Conservation (phyloP, 257 asterid species). For the Rubia yunnanensis region DNA sequence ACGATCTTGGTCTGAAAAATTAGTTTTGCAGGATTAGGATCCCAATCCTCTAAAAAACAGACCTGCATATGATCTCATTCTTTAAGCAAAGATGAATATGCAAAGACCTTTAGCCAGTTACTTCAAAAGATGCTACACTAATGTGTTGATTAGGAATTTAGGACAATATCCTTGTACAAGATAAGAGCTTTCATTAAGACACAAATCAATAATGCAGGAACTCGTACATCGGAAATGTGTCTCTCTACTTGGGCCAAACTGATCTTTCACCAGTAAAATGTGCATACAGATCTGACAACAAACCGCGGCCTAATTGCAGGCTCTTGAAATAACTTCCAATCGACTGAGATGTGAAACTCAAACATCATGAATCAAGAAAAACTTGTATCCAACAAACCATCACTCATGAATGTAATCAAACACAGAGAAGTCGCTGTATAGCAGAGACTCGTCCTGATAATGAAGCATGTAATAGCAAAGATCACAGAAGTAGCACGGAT, state of each 20-base stretch:
- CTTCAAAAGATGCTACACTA: too few species aligned
- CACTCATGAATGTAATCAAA: slow-evolving; percentile 64
- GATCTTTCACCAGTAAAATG: not conserved
- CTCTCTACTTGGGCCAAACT: not conserved
- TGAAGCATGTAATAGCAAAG: slow-evolving; percentile 91
- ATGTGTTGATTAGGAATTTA: too few species aligned
- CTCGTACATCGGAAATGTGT: not conserved
- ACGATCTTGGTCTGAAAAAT: too few species aligned
- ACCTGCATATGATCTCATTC: too few species aligned
- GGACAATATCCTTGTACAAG: not conserved
- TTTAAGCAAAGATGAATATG: too few species aligned
- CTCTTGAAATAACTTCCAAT: not conserved
- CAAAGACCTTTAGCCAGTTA: too few species aligned
- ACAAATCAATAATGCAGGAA: not conserved
- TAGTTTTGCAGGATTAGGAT: too few species aligned
- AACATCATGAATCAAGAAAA: not conserved
- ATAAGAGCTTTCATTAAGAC: not conserved
- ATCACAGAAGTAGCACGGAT: slow-evolving; percentile 86
- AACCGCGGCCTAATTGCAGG: not conserved
- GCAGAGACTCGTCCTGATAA: slow-evolving; percentile 55
- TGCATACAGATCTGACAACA: not conserved
- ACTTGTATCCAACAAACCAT: not conserved
- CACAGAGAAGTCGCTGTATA: slow-evolving; percentile 64
- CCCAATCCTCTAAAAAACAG: too few species aligned
- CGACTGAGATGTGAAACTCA: not conserved